A percentile compares a stretch with the other conserved stretches of the same genome.
Evolutionary conservation across 306 rosid genomes (phyloP).

Genomic region (Fragaria iinumae): DNA sequence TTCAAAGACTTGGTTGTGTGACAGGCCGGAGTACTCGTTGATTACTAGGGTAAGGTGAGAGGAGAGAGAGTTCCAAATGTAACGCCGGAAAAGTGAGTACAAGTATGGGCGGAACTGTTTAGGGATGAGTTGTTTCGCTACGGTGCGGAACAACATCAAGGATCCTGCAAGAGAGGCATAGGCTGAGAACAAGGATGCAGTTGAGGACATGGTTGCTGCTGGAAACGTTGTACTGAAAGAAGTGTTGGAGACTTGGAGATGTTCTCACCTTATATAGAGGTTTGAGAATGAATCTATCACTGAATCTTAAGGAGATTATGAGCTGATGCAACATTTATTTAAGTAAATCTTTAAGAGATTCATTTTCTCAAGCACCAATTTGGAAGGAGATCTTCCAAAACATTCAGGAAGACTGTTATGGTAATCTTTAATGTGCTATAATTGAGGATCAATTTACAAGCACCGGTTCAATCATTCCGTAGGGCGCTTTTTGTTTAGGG

Average conservation of each 20-base stretch:
- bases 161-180: slow-evolving; percentile 41
- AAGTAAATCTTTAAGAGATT: too few relatives aligned
- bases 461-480: background rate
- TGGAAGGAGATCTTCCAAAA: background rate
- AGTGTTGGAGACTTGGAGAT: background rate
- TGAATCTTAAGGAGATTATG: too few relatives aligned
- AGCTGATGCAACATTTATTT: too few relatives aligned
- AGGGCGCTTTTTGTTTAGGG: too few relatives aligned
- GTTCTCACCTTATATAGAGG: background rate
- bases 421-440: background rate
- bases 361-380: too few relatives aligned
- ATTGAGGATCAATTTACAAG: background rate
- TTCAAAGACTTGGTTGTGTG: slow-evolving; percentile 34
- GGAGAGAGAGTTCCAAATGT: slow-evolving; percentile 33
- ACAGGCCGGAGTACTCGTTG: slow-evolving; percentile 25
- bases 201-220: slow-evolving; percentile 16
- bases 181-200: slow-evolving; percentile 40
- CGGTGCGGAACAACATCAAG: slow-evolving; percentile 33
- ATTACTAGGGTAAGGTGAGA: slow-evolving; percentile 29
- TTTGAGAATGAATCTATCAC: too few relatives aligned
- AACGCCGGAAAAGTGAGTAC: slow-evolving; percentile 7
- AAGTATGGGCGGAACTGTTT: slow-evolving; percentile 13
- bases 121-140: slow-evolving; percentile 36
- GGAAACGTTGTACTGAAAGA: background rate
- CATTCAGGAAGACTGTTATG: background rate